phyloP scores from a whole-genome alignment of 257 asterid species.

The Coffea eugenioides region DNA sequence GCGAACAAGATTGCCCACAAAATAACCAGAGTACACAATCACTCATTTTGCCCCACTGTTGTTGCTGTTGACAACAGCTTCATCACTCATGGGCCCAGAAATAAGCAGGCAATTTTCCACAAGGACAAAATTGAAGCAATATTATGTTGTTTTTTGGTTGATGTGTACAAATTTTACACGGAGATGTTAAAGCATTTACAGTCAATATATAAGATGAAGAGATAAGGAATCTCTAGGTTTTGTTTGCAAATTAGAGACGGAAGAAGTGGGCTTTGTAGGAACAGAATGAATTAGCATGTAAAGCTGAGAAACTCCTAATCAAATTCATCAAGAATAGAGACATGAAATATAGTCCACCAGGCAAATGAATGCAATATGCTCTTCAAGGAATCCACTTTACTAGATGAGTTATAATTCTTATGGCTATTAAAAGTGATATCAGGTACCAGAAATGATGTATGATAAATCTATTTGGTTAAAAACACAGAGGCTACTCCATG shows the following conservation, averaged over 20 bases:
- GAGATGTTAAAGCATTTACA: slow-evolving; percentile 2
- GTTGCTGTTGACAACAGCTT: background rate
- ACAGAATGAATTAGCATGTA: background rate
- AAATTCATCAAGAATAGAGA: background rate
- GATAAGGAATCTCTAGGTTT: background rate
- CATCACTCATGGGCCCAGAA: background rate
- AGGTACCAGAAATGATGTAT: background rate
- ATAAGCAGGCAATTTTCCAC: background rate
- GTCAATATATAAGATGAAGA: background rate
- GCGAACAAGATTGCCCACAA: background rate
- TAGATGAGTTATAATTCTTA: background rate
- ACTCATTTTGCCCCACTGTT: background rate
- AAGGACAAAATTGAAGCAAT: background rate
- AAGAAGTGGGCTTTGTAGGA: background rate
- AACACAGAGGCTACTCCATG: background rate
- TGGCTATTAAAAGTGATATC: background rate
- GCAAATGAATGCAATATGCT: background rate
- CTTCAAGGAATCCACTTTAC: background rate
- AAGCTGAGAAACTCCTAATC: background rate
- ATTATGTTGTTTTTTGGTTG: background rate
- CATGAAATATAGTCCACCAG: background rate
- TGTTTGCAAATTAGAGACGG: background rate
- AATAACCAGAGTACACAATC: background rate
- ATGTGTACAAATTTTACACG: background rate
- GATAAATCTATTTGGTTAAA: background rate